Evolutionary conservation across 2,329 filamentous ascomycete species (phyloP).

Genomic region (Clonostachys byssicola): DNA sequence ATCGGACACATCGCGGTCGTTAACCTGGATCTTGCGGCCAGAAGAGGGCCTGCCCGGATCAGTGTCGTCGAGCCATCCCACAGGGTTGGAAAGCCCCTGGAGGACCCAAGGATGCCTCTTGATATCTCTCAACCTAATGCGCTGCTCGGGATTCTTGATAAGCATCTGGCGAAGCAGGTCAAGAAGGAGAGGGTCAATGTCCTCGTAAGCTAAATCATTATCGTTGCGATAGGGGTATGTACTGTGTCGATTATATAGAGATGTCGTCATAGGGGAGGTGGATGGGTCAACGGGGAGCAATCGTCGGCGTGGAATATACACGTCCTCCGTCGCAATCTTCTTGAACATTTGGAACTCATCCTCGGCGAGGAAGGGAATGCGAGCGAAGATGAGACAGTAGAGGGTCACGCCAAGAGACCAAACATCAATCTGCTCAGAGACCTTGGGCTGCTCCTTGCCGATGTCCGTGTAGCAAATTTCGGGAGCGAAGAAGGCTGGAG

Average conservation of each 20-base stretch:
- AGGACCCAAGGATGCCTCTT: conserved; percentile 93
- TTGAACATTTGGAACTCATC: conserved; percentile 91
- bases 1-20: conserved; percentile 81
- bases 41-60: conserved; percentile 76
- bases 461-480: conserved; percentile 89
- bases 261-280: conserved; percentile 49
- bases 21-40: conserved; percentile 86
- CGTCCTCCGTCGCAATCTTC: conserved; percentile 87
- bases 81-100: conserved; percentile 68
- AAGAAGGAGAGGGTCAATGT: conserved; percentile 73
- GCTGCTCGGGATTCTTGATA: conserved; percentile 81
- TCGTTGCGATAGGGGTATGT: conserved; percentile 69
- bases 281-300: conserved; percentile 70
- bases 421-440: conserved; percentile 92
- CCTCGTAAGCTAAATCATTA: conserved; percentile 78
- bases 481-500: conserved; percentile 94
- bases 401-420: conserved; percentile 96
- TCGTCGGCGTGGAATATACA: conserved; percentile 79
- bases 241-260: conserved; percentile 52
- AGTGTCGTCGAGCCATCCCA: conserved; percentile 88
- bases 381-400: conserved; percentile 91
- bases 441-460: conserved; percentile 64
- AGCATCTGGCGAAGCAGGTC: conserved; percentile 79
- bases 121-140: conserved; percentile 86
- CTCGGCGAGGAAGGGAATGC: conserved; percentile 87